Base-by-base conservation (phyloP, 2,329 filamentous ascomycete genomes). In the Diaporthe vexans region DNA sequence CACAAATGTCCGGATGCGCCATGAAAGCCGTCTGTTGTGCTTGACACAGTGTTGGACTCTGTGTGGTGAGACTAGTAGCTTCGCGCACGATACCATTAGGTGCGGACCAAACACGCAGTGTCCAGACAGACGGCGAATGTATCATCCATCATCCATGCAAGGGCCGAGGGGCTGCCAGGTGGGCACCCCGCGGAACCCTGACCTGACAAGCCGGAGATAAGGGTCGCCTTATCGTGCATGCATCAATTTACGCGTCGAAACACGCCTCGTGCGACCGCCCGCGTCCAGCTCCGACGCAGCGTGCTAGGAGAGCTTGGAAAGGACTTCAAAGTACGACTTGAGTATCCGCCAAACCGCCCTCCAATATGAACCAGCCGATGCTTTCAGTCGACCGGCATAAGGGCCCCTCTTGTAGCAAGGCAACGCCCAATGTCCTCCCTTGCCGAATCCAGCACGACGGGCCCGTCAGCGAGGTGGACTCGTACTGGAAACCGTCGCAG, bases 381-480 rank as follows among this genome's bases (percentile, higher is more conserved):
- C 82, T 89, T 35, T 79, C 80, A 4, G 79, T 89, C 40, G 80
- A 81, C 33, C 72, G 77, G n/a, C 76, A 79, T 7, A 73, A 77
- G 33, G 71, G 78, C 3, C 71, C 74, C 8, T 73, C 74, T 3
- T 54, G 63, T 68, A 57, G 73, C 26, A 86, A 87, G 74, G 86
- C 86, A 72, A 90, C 87, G 0, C 90, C 93, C 5, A 93, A 98
- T 79, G 85, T 98, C 26, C 87, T 98, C 19, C 95, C 95, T 4
- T 97, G 94, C 79, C 90, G 91, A 72, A 91, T 98, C 80, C 89
- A 95, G 79, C 93, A 97, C 82, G 91, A 94, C 78, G 95, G 95
- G 1, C 87, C 91, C 1, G 86, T 96, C 71, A 89, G 91, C 68
- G 86, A 91, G 1, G 85, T 89, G 7, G 83, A 89, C 29, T 86